Percentiles rank a stretch among this genome's conserved stretches.
These are phyloP conservation scores for Claviceps africana DNA, from an alignment of 2,329 filamentous ascomycete genomes.

Conservation along the genomic window DNA sequence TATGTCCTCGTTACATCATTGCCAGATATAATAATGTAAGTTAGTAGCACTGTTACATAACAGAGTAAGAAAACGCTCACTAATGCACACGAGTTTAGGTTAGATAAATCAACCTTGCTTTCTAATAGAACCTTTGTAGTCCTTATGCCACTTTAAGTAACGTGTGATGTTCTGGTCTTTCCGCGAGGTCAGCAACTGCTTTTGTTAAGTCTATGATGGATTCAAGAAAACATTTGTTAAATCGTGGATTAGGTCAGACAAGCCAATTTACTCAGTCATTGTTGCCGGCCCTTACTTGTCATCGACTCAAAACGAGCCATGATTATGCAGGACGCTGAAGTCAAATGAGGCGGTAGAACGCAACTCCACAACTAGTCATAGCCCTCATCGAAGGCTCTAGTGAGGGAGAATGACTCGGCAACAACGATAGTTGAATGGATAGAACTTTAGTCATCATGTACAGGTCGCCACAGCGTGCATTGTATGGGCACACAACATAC, in stretches of 20 bases:
- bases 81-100: too few species aligned
- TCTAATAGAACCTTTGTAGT: too few species aligned
- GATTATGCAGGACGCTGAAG: conserved; percentile 37
- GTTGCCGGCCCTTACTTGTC: conserved; percentile 37
- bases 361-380: conserved; percentile 69
- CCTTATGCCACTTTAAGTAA: too few species aligned
- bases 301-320: conserved; percentile 40
- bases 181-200: too few species aligned
- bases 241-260: conserved; percentile 30
- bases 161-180: too few species aligned
- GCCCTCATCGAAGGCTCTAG: conserved; percentile 36
- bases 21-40: too few species aligned
- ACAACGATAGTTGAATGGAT: conserved; percentile 63
- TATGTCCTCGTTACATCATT: too few species aligned
- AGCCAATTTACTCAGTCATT: conserved; percentile 57
- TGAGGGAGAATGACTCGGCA: conserved; percentile 62
- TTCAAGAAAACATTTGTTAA: neutral
- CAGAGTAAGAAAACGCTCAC: too few species aligned
- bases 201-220: too few species aligned
- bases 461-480: neutral
- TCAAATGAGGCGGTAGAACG: conserved; percentile 37
- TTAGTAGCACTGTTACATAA: too few species aligned
- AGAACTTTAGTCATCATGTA: conserved; percentile 39
- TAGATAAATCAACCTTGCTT: too few species aligned
- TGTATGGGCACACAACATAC: neutral